Evolutionary conservation across 345 rosid genomes (phyloP).

Genomic region (Bruguiera gymnorhiza): DNA sequence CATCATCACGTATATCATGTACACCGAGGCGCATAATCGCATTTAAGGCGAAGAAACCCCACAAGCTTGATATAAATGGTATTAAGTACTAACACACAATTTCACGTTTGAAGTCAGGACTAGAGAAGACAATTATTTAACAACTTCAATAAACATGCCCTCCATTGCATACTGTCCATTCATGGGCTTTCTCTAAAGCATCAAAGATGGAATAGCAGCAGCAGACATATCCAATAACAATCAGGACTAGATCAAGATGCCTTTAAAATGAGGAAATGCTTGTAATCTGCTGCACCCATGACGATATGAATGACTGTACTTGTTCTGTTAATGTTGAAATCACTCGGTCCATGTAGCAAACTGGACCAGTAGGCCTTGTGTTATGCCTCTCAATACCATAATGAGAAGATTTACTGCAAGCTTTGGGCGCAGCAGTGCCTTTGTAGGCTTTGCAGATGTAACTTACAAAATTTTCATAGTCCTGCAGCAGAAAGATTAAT

Average conservation of each 20-base stretch:
- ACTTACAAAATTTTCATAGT: constrained; percentile 67
- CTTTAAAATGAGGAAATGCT: constrained; percentile 13
- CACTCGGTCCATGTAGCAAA: constrained; percentile 38
- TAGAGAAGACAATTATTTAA: too few species aligned
- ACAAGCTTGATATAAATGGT: too few species aligned
- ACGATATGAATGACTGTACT: constrained; percentile 22
- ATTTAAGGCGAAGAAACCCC: too few species aligned
- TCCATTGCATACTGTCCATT: too few species aligned
- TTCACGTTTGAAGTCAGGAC: too few species aligned
- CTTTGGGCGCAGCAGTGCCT: constrained; percentile 41
- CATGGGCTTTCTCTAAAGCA: too few species aligned
- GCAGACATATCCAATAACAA: background rate
- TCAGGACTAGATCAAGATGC: background rate
- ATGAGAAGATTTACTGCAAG: constrained; percentile 45
- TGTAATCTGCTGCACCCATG: constrained; percentile 23
- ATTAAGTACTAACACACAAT: too few species aligned
- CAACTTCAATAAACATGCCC: too few species aligned
- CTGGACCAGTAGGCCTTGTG: constrained; percentile 27
- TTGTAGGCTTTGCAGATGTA: constrained; percentile 79
- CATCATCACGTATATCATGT: too few species aligned
- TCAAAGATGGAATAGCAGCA: background rate
- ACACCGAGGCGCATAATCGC: too few species aligned
- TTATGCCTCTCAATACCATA: constrained; percentile 16
- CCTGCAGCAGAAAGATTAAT: constrained; percentile 35
- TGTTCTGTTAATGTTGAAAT: constrained; percentile 4